These are phyloP conservation scores for Pseudogymnoascus sp. DNA, from an alignment of 2,329 filamentous ascomycete genomes.

Conservation along the genomic window DNA sequence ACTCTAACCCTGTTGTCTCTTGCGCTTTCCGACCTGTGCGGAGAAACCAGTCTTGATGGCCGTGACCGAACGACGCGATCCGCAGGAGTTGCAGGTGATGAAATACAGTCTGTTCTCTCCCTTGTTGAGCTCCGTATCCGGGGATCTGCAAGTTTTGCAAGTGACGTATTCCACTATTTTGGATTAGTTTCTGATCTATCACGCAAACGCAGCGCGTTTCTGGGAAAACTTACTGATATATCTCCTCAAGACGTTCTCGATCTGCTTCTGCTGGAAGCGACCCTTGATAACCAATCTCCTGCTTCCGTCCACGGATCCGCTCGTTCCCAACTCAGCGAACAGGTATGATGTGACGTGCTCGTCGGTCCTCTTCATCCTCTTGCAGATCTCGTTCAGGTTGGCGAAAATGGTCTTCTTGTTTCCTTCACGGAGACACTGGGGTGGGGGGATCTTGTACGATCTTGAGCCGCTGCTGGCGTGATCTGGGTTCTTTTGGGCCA, in stretches of 20 bases:
- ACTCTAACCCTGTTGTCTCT: slow-evolving; percentile 76
- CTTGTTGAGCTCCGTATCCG: slow-evolving; percentile 94
- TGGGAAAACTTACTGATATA: slow-evolving; percentile 68
- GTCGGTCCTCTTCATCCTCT: slow-evolving; percentile 97
- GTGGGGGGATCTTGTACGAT: slow-evolving; percentile 98
- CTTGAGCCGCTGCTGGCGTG: slow-evolving; percentile 80
- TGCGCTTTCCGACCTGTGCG: slow-evolving; percentile 97
- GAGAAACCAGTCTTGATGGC: slow-evolving; percentile 99
- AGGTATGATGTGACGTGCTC: slow-evolving; percentile 96
- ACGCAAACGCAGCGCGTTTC: background rate
- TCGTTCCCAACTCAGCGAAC: slow-evolving; percentile 97
- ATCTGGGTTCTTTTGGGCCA: slow-evolving; percentile 94
- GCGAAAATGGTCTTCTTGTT: slow-evolving; percentile 99
- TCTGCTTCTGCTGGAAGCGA: slow-evolving; percentile 99
- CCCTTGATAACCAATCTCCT: slow-evolving; percentile 96
- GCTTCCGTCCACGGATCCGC: slow-evolving; percentile 86
- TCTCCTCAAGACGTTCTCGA: slow-evolving; percentile 91
- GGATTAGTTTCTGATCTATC: slow-evolving; percentile 18
- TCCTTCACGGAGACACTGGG: slow-evolving; percentile 97
- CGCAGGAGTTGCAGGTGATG: slow-evolving; percentile 89
- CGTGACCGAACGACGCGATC: slow-evolving; percentile 77
- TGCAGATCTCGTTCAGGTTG: slow-evolving; percentile 98
- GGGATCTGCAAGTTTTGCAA: slow-evolving; percentile 94
- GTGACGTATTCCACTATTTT: slow-evolving; percentile 80
- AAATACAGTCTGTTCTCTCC: slow-evolving; percentile 99